Percentiles rank a stretch among this genome's conserved stretches.
Conservation (phyloP, 345 rosid genomes). For the Theobroma cacao region DNA sequence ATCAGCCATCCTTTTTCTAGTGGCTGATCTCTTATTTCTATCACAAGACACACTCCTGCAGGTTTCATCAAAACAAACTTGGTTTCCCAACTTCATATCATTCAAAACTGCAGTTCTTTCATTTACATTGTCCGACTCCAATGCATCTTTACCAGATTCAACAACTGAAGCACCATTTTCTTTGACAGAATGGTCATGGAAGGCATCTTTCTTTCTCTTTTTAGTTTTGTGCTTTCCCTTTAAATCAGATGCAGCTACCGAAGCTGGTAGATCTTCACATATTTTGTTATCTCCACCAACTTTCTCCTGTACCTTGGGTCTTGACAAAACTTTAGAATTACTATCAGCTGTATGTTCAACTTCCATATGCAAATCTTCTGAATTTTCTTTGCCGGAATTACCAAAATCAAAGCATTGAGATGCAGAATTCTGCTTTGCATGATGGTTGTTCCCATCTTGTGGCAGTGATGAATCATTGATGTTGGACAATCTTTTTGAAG, state of each 20-base stretch:
- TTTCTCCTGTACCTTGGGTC: constrained; percentile 16
- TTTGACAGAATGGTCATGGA: constrained; percentile 18
- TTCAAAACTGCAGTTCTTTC: constrained; percentile 12
- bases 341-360: constrained; percentile 2
- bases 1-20: constrained; percentile 3
- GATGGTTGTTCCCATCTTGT: constrained; percentile 14
- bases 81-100: constrained; percentile 2
- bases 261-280: constrained; percentile 5
- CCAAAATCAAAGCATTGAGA: constrained; percentile 10
- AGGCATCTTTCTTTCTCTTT: constrained; percentile 12
- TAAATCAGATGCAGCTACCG: background rate
- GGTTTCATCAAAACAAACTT: constrained; percentile 2
- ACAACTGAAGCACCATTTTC: constrained; percentile 13
- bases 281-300: constrained; percentile 16
- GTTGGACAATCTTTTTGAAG: constrained; percentile 6
- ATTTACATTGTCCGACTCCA: background rate
- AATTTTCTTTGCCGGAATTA: constrained; percentile 2
- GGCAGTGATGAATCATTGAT: constrained; percentile 7
- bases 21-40: constrained; percentile 1
- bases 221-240: constrained; percentile 23
- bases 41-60: constrained; percentile 12
- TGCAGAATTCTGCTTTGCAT: constrained; percentile 11
- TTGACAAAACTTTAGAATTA: constrained; percentile 1
- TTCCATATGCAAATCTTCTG: constrained; percentile 9
- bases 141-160: constrained; percentile 12